These are phyloP conservation scores for Pythium plurisporium DNA, from an alignment of 352 stramenopile species.

Conservation along the genomic window DNA sequence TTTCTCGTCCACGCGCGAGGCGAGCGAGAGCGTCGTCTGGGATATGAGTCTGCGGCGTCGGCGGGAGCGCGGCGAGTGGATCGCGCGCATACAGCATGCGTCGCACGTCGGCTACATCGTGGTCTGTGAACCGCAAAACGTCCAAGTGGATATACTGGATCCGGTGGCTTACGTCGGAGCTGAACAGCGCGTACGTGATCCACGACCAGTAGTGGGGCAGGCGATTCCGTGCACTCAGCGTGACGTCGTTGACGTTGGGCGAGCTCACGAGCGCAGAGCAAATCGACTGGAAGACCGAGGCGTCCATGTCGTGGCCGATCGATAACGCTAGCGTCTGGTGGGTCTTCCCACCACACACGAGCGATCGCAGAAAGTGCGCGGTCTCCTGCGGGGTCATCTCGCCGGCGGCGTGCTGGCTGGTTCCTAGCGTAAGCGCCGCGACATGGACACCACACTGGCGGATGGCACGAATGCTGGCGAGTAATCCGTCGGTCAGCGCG, in stretches of 20 bases:
- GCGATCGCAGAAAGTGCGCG: background rate
- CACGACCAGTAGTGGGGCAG: background rate
- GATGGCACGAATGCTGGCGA: background rate
- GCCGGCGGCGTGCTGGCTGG: background rate
- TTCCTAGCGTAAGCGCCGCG: background rate
- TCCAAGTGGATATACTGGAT: background rate
- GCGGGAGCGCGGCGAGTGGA: background rate
- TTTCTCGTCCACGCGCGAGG: background rate
- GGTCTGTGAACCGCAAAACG: background rate
- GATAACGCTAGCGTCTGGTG: background rate
- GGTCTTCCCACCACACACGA: too few relatives aligned
- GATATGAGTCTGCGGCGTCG: background rate
- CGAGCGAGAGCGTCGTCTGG: background rate
- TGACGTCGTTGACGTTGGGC: background rate
- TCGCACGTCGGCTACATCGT: background rate
- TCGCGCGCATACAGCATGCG: background rate
- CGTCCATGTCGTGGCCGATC: background rate
- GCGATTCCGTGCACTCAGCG: background rate
- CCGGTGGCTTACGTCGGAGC: background rate
- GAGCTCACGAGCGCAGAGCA: background rate
- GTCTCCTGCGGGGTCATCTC: background rate
- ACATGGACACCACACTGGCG: background rate
- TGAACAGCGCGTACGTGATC: constrained; percentile 6
- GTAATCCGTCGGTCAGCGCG: background rate
- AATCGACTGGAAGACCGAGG: background rate